Percentiles rank a stretch among this genome's conserved stretches.
Conservation (phyloP, 2,329 filamentous ascomycete genomes). For the Colletotrichum gigasporum region DNA sequence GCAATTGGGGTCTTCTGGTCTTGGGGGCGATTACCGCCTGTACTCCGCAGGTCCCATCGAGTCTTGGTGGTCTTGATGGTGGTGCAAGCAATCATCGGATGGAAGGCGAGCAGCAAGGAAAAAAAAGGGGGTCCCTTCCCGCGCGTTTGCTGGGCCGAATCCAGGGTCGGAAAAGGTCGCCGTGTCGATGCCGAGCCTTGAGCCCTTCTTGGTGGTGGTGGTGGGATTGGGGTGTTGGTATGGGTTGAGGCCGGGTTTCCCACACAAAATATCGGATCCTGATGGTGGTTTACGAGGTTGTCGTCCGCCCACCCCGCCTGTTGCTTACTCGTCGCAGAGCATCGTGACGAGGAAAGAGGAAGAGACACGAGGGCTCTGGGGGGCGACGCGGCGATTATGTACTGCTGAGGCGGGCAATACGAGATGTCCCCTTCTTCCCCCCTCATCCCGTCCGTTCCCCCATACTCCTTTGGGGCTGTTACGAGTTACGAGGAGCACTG, state of each 20-base stretch:
- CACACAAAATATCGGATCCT: neutral
- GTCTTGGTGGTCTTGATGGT: slow-evolving; percentile 10
- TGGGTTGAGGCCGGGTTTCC: neutral
- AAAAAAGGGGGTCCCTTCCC: neutral
- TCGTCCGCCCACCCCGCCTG: too few species aligned
- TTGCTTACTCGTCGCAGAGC: neutral
- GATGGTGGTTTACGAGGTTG: neutral
- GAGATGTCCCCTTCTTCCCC: neutral
- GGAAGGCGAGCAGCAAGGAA: neutral
- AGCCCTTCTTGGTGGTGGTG: neutral
- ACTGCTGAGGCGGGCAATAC: slow-evolving; percentile 7
- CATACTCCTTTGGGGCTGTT: slow-evolving; percentile 11
- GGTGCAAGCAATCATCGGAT: neutral
- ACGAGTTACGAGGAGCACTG: slow-evolving; percentile 8
- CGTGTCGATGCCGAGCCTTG: neutral
- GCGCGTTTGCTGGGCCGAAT: neutral
- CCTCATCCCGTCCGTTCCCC: neutral
- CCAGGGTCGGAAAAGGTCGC: neutral
- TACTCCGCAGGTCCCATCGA: neutral
- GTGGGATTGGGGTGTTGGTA: too few species aligned
- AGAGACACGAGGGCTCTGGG: neutral
- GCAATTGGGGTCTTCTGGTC: neutral
- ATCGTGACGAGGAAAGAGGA: neutral
- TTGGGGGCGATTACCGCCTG: neutral
- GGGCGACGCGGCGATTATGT: slow-evolving; percentile 21